Conservation (phyloP, 805 yeast species). For the Wickerhamiella azyma region DNA sequence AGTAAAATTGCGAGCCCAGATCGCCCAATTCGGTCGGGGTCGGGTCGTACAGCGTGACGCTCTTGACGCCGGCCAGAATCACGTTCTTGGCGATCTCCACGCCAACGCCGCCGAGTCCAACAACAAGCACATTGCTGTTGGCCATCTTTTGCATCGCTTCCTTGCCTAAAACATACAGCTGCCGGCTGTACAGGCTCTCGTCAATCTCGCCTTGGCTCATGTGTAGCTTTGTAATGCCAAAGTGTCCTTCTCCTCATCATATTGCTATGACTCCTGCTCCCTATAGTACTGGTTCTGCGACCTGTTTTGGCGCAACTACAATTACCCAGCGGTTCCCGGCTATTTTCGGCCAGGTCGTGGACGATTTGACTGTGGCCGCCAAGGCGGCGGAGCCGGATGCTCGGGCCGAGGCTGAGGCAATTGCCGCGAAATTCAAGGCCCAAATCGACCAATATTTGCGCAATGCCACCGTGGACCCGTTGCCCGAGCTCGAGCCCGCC, state of each 20-base stretch:
- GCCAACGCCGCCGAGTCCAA: constrained; percentile 88
- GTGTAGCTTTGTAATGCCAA: not conserved
- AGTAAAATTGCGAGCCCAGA: constrained; percentile 80
- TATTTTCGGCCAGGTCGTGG: constrained; percentile 53
- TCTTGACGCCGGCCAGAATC: constrained; percentile 93
- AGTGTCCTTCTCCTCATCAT: too few species aligned
- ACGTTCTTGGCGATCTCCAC: constrained; percentile 93
- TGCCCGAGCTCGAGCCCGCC: constrained; percentile 29
- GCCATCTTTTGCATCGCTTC: constrained; percentile 99
- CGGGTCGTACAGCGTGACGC: constrained; percentile 76
- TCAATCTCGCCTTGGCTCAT: constrained; percentile 40
- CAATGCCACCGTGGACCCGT: constrained; percentile 30
- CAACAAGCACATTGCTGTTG: constrained; percentile 74
- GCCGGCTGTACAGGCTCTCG: constrained; percentile 91
- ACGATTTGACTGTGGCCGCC: constrained; percentile 39
- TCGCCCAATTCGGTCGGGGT: constrained; percentile 50
- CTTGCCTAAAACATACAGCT: constrained; percentile 84
- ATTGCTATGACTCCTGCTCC: constrained; percentile 11
- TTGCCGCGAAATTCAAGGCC: constrained; percentile 30
- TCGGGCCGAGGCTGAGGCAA: constrained; percentile 21
- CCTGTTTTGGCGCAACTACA: constrained; percentile 73
- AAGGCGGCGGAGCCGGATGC: constrained; percentile 5
- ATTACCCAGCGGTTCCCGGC: constrained; percentile 78
- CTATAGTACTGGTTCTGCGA: constrained; percentile 52
- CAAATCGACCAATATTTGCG: constrained; percentile 29